These are phyloP conservation scores for Corchorus olitorius DNA, from an alignment of 345 rosid species.

Conservation along the genomic window DNA sequence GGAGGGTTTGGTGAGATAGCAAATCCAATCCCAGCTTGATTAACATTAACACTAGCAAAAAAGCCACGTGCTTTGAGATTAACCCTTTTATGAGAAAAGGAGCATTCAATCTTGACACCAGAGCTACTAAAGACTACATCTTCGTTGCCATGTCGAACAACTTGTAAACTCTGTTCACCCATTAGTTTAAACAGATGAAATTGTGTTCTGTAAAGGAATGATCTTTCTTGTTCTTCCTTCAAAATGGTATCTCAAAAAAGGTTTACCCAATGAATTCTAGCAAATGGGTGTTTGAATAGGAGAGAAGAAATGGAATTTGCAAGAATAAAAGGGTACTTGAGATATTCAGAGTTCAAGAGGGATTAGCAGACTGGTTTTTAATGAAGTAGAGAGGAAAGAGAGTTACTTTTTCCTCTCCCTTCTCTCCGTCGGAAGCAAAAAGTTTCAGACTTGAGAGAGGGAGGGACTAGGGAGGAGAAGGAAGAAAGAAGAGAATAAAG, in stretches of 20 bases:
- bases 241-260: neutral
- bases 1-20: neutral
- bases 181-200: neutral
- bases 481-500: neutral
- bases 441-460: neutral
- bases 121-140: slow-evolving; percentile 11
- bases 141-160: slow-evolving; percentile 10
- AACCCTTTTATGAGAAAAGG: slow-evolving; percentile 1
- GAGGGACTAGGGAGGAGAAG: neutral
- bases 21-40: slow-evolving; percentile 15
- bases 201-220: neutral
- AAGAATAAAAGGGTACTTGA: slow-evolving; percentile 1
- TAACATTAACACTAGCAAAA: slow-evolving; percentile 18
- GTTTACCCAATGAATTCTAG: neutral
- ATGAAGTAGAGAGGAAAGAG: neutral
- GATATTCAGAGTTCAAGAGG: neutral
- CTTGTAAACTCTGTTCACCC: slow-evolving; percentile 3
- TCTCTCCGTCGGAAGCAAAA: neutral
- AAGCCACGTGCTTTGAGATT: neutral
- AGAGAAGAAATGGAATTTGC: neutral
- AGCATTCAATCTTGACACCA: slow-evolving; percentile 8
- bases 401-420: slow-evolving; percentile 1
- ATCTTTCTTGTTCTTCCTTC: neutral
- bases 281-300: neutral
- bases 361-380: neutral